Base-by-base conservation (phyloP, 805 yeast species). In the Starmerella floricola region DNA sequence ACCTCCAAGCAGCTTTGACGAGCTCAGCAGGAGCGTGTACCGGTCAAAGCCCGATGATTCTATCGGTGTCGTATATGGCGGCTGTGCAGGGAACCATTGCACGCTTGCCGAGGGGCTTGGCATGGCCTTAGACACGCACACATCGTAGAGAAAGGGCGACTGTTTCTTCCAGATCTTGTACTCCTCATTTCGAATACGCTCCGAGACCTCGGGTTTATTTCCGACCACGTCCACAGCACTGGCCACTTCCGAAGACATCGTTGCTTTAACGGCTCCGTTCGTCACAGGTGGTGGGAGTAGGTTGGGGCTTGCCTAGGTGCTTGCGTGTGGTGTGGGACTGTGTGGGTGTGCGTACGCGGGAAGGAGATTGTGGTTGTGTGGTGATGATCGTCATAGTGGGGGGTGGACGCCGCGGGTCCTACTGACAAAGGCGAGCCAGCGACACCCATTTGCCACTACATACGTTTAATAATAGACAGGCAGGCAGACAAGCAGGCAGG, bases 161-260 rank as follows among this genome's bases (percentile, higher is more conserved):
- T 76, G 77, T 53, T 76, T 76, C 64, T 77, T 77, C 80, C 81
- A 77, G 27, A 69, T 62, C 38, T 71, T 63, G 61, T 76, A 77
- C 40, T 71, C 71, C 57, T 49, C 50, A 40, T 54, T 54, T 24
- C 43, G 34, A 19, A 55, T 39, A 4, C 45, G 39, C 45, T 49
- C 50, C 20, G 31, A 38, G 37, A 46, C 47, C 31, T 42, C 52
- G 15, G 42, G 42, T 17, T 31, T 20, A 11, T 36, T 28, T 28
- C 28, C 31, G 26, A 23, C 16, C 20, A n/a, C 30, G 23, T 33
- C 39, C n/a, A 32, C 31, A 19, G 16, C 38, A 38, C 28, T 27
- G 18, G 23, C 17, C 16, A 24, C 47, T 3, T 44, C 47, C 26
- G 41, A n/a, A n/a, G n/a, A n/a, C n/a, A n/a, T n/a, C n/a, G n/a